Base-by-base conservation (phyloP, 1,284 basidiomycete genomes). In the Naganishia sp. region DNA sequence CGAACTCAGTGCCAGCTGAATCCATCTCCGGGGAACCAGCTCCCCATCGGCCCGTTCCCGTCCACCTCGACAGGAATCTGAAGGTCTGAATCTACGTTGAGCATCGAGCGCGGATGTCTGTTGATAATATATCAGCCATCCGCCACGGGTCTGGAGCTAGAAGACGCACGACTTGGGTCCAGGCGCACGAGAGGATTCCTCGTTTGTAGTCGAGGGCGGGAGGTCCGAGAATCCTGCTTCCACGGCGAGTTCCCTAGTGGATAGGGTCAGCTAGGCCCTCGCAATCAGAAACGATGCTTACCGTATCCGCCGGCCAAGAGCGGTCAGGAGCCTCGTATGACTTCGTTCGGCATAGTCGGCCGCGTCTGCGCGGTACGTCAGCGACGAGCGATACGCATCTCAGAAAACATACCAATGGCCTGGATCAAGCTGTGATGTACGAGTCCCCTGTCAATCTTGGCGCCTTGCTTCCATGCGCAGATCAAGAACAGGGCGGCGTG, bases 401-500 rank as follows among this genome's bases (percentile, higher is more conserved):
- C 6, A 4, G 52, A 39, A 6, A 17, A 52, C 60, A 10, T 25
- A 62, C 60, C 60, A 49, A 62, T 62, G 21, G 60, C 60, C 31
- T 51, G 60, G 13, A 51, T 32, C 15, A 62, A n/a, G 18, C 41
- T 62, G 41, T 62, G 60, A 23, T 51, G 60, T 2, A 62, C 50
- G 18, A 62, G 32, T 9, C 60, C 60, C 7, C 50, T n/a, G 47
- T 62, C 60, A 28, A 62, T 52, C 25, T 62, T 62, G 31, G 60
- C 47, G 25, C 60, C 39, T 49, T 62, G 46, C 23, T 62, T 54
- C 52, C 52, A 54, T 21, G 52, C 52, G 35, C 52, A 54, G 23
- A 54, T 54, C 13, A 76, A 69, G 67, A 76, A 76, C 43, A 74
- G 67, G 13, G 75, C 75, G 4, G 75, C 71, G 64, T 76, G 73